phyloP scores from a whole-genome alignment of 495 filamentous ascomycete species.

The Xeromyces bisporus region DNA sequence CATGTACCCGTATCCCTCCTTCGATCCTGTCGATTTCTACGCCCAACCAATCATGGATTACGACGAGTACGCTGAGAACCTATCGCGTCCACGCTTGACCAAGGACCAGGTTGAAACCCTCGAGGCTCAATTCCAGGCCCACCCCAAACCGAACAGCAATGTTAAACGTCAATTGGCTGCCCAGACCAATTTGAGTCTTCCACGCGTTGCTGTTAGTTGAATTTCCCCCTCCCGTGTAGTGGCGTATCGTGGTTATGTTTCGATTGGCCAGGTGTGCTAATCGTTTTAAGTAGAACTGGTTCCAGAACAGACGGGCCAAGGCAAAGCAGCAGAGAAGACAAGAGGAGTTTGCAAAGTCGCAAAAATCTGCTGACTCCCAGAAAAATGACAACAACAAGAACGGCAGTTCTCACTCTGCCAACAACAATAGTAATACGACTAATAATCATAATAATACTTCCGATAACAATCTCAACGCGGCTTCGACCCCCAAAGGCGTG shows the following conservation, averaged over 20 bases:
- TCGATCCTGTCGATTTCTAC: slow-evolving; percentile 32
- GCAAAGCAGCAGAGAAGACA: slow-evolving; percentile 63
- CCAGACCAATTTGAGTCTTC: slow-evolving; percentile 52
- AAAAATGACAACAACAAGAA: too few species aligned
- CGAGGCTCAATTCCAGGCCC: slow-evolving; percentile 56
- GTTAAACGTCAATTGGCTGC: slow-evolving; percentile 59
- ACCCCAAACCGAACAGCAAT: slow-evolving; percentile 62
- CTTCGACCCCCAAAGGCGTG: slow-evolving; percentile 18
- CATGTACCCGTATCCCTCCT: slow-evolving; percentile 24
- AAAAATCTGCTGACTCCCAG: too few species aligned
- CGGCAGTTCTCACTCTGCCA: too few species aligned
- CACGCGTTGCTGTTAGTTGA: slow-evolving; percentile 55
- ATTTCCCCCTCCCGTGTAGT: background rate
- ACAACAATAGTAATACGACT: slow-evolving; percentile 12
- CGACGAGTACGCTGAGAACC: slow-evolving; percentile 33
- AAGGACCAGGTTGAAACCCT: slow-evolving; percentile 69
- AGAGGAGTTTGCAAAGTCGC: slow-evolving; percentile 43
- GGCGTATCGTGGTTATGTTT: slow-evolving; percentile 1
- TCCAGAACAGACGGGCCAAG: slow-evolving; percentile 74
- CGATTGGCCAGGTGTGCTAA: slow-evolving; percentile 4
- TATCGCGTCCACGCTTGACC: slow-evolving; percentile 48
- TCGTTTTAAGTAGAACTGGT: slow-evolving; percentile 56
- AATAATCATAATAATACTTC: too few species aligned
- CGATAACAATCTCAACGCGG: too few species aligned
- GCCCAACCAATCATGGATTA: slow-evolving; percentile 34